phyloP scores from a whole-genome alignment of 1,284 basidiomycete genomes.

The Schizophyllum commune region DNA sequence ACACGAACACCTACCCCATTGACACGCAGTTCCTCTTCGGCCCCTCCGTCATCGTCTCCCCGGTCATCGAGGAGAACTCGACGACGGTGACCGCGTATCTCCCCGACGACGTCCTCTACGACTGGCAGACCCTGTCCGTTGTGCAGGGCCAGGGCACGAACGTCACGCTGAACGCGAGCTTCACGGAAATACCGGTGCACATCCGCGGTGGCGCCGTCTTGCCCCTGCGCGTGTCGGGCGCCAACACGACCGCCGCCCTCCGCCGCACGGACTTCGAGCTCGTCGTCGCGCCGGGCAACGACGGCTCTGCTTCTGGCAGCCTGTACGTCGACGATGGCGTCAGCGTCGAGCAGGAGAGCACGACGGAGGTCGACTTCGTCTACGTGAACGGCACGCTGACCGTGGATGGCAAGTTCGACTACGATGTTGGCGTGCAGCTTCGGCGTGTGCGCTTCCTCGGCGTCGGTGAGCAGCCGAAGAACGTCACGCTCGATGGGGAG shows the following conservation, averaged over 20 bases:
- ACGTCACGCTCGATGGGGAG: slow-evolving; percentile 29
- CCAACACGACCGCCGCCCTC: slow-evolving; percentile 54
- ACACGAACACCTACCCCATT: slow-evolving; percentile 47
- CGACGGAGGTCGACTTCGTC: slow-evolving; percentile 37
- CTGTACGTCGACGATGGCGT: slow-evolving; percentile 62
- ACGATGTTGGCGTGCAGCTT: slow-evolving; percentile 34
- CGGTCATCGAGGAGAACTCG: slow-evolving; percentile 54
- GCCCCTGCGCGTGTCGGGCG: slow-evolving; percentile 42
- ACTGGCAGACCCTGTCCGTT: slow-evolving; percentile 44
- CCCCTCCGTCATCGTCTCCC: slow-evolving; percentile 57
- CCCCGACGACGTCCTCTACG: slow-evolving; percentile 58
- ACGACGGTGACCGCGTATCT: slow-evolving; percentile 57
- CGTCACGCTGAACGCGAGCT: slow-evolving; percentile 44
- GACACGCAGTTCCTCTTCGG: slow-evolving; percentile 68
- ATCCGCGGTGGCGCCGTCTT: slow-evolving; percentile 53
- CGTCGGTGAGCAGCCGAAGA: slow-evolving; percentile 24
- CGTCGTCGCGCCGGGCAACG: slow-evolving; percentile 44
- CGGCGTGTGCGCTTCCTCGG: slow-evolving; percentile 38
- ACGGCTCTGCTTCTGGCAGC: slow-evolving; percentile 40
- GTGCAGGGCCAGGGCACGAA: slow-evolving; percentile 37
- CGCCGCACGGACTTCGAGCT: slow-evolving; percentile 54
- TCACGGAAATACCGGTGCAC: slow-evolving; percentile 53
- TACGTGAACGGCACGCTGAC: slow-evolving; percentile 35
- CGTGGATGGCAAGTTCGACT: slow-evolving; percentile 46
- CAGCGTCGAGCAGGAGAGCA: slow-evolving; percentile 34